These are phyloP conservation scores for Diaporthe eres DNA, from an alignment of 2,329 filamentous ascomycete species.

Conservation along the genomic window DNA sequence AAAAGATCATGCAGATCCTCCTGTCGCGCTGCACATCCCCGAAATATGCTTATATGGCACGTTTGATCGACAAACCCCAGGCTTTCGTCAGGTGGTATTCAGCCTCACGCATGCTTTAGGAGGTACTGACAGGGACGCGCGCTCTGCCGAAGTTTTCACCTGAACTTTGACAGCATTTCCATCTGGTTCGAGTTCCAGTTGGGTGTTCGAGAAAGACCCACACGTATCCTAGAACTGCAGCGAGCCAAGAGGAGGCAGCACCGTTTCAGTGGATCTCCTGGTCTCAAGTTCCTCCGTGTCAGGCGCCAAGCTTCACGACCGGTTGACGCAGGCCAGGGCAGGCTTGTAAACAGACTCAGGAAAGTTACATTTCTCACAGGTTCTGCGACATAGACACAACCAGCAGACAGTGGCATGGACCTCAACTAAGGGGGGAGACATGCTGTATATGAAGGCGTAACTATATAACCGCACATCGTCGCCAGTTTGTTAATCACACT, in stretches of 20 bases:
- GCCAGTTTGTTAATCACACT: background rate
- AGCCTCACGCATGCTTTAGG: background rate
- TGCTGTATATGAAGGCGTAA: background rate
- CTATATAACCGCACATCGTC: background rate
- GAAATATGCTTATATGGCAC: background rate
- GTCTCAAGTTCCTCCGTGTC: slow-evolving; percentile 2
- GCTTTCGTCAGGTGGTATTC: background rate
- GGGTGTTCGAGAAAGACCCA: background rate
- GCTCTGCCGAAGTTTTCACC: background rate
- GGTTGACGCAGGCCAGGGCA: background rate
- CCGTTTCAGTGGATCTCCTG: slow-evolving; percentile 1
- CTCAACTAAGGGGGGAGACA: background rate
- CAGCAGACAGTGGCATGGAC: background rate
- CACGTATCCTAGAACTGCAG: background rate
- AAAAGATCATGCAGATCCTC: background rate
- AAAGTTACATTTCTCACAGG: background rate
- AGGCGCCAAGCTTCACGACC: background rate
- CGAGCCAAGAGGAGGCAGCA: background rate
- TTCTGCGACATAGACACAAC: background rate
- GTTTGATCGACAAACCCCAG: background rate
- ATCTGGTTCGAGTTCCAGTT: background rate
- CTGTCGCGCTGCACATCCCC: background rate
- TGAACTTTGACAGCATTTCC: background rate
- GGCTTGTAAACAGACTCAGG: background rate
- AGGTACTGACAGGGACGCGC: background rate